Base-by-base conservation (phyloP, 768 basidiomycete genomes). In the Inosperma sp. region DNA sequence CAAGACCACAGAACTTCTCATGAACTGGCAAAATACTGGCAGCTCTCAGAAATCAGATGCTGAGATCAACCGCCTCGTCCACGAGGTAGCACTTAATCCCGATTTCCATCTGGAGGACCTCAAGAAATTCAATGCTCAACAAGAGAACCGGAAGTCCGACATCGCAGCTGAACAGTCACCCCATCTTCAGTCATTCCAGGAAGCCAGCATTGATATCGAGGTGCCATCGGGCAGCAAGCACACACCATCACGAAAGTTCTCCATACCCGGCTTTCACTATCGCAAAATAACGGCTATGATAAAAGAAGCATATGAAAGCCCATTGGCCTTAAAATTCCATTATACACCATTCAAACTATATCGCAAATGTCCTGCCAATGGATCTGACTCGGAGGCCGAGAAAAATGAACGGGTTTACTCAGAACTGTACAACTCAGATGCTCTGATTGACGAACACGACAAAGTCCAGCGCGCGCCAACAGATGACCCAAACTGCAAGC, bases 231-330 rank as follows among this genome's bases (percentile, higher is more conserved):
- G 52, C 22, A 29, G 27, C 42, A 29, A 49, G 1, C 27, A 16
- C 23, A 52, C 59, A 3, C 61, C 61, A 8, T 53, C 59, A 8
- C 12, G 54, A 19, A 31, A 36, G 0, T 65, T 68, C 48, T 34
- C n/a, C 0, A 48, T 71, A 2, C 57, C 64, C 12, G 66, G 64
- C 1, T 54, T 72, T 8, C 54, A 57, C 16, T 59, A 64, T 44
- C 51, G 60, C 2, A 51, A 55, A 1, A 45, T 67, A 6, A 56
- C 53, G 8, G 53, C 63, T 7, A 56, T 72, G 3, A 51, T 69
- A 10, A 52, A 55, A 35, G 42, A 56, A 0, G 60, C 63, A 5
- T 65, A 63, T 39, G 14, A 30, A 1, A 51, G 61, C 12, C 41
- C 40, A 21, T 44, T 46, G 13, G 51, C 17, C 19, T 54, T 2